Evolutionary conservation across 2,329 filamentous ascomycete species (phyloP), one percentile per base, ranked within the genome.

Genomic region (Penicillium expansum): DNA sequence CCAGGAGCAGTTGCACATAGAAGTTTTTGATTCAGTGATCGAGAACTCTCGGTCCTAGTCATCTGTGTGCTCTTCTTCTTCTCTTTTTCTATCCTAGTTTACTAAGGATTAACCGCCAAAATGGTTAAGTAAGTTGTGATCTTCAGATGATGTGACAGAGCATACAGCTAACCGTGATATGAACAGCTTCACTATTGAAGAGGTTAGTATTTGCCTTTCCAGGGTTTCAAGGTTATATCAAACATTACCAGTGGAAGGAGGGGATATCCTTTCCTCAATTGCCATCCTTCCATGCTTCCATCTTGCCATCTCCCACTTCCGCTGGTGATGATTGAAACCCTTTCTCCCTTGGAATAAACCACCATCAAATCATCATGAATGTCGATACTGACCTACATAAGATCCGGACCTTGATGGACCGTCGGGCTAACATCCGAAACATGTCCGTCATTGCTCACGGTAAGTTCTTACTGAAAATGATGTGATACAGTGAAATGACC

Each of bases 401-500:
- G 76, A 79, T 79, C 73, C 75, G 76, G 64, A 57, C 67, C 62
- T 71, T 80, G 70, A 80, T 80, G 77, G 76, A 80, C 74, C 74
- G 75, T 63, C 76, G 73, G 72, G 79, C 79, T 74, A 87, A 87
- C 80, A 86, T 88, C 79, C 83, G 86, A 76, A 97, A 97, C 88
- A 97, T 97, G 93, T 97, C 92, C 83, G 94, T 99, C 80, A 97
- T 97, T 91, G 94, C 94, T 80, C 94, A 99, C 85, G 92, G 83
- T 86, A 80, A 76, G 82, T 74, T 18, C 10, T 27, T 18, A 13
- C 22, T 3, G 9, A 24, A 4, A n/a, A 14, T 56, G 37, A 49
- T 48, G 43, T 30, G 8, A 49, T n/a, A 7, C 3, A 13, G 18
- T 13, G 45, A 33, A 32, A 27, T 58, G 35, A 48, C 42, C 20